Conservation (phyloP, 2,329 filamentous ascomycete species). For the Leptographium flavum region DNA sequence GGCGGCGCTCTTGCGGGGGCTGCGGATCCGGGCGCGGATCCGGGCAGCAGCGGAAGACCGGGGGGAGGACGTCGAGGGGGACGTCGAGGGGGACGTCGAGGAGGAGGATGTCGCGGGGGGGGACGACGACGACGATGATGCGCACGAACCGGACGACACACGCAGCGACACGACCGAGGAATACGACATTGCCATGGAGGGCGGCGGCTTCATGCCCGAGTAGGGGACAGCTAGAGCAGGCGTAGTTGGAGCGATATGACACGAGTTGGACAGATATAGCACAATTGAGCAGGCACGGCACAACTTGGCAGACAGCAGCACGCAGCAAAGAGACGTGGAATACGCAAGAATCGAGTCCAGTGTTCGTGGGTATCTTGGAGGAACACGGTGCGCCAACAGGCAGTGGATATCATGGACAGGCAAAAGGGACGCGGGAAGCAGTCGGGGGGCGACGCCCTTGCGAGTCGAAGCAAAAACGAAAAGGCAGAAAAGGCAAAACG, state of each 20-base stretch:
- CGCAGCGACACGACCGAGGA: conserved; percentile 18
- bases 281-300: too few species aligned
- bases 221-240: neutral
- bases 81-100: conserved; percentile 1
- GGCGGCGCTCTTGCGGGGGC: conserved; percentile 61
- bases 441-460: conserved; percentile 1
- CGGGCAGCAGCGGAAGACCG: conserved; percentile 38
- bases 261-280: too few species aligned
- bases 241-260: neutral
- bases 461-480: conserved; percentile 3
- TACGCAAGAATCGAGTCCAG: too few species aligned
- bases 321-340: too few species aligned
- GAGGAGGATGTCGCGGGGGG: conserved; percentile 13
- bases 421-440: neutral
- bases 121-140: conserved; percentile 10
- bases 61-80: conserved; percentile 26
- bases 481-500: too few species aligned
- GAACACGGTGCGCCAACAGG: too few species aligned
- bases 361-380: conserved; percentile 8
- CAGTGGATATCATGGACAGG: conserved; percentile 10
- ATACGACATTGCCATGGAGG: conserved; percentile 17
- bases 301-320: too few species aligned
- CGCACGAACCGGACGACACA: conserved; percentile 12
- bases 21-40: conserved; percentile 64
- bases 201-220: conserved; percentile 16